Base-by-base conservation (phyloP, 2,329 filamentous ascomycete genomes). In the Cladosporium sp. region DNA sequence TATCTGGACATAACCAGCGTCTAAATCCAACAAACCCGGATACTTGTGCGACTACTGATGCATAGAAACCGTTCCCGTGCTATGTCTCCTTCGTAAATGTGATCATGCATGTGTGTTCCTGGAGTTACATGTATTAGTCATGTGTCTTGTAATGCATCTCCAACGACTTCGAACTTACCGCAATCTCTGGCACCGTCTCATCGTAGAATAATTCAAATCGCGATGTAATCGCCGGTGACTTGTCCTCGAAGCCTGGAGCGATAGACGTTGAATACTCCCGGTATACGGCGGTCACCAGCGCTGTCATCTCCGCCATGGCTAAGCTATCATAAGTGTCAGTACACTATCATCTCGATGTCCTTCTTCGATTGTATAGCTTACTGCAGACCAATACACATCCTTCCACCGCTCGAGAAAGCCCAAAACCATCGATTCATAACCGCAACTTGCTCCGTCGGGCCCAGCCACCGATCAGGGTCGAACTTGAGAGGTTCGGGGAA, bases 281-380 rank as follows among this genome's bases (percentile, higher is more conserved):
- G 70, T 84, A 83, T 5, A 84, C 67, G 1, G 80, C 78, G 4
- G 81, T 77, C 0, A 80, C 70, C 8, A 84, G 70, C 1, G 79
- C 81, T 1, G 79, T 81, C 81, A 84, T 83, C 69, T 84, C 82
- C 14, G 80, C 80, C 77, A 83, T 82, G 2, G 82, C 82, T 10
- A 84, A 72, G 70, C 79, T 81, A 56, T 26, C 74, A 60, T 49
- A 14, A 3, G 0, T 49, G 39, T 60, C 21, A 60, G 58, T 49
- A 21, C 21, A 0, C 11, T 11, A 8, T 23, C 1, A 11, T 23
- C 26, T 36, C 13, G 5, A 21, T 14, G 8, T 16, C 3, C 8
- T 49, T n/a, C 25, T 16, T 8, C 8, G 2, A 7, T 23, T 8
- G 16, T 3, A 21, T 3, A 4, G 21, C 58, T 60, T 60, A 60